Percentiles rank a stretch among this genome's conserved stretches.
These are phyloP conservation scores for Sedum album DNA, from an alignment of 164 flowering plant species.

Conservation along the genomic window DNA sequence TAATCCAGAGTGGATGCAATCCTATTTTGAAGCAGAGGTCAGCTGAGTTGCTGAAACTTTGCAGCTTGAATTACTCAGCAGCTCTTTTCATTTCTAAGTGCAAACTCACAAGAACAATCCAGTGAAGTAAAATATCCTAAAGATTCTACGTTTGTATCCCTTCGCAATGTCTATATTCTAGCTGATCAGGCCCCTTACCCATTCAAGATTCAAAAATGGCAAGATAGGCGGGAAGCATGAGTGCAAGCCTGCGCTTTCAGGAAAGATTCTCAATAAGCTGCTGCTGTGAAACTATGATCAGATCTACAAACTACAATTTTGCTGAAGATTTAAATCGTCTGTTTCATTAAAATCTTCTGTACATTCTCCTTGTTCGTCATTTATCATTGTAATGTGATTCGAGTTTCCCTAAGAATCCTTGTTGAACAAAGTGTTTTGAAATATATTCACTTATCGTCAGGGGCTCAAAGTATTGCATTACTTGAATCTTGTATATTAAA, in stretches of 20 bases:
- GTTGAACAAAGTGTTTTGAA: too few species aligned
- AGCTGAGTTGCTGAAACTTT: slow-evolving; percentile 74
- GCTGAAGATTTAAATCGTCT: background rate
- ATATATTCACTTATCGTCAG: too few species aligned
- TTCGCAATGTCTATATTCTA: background rate
- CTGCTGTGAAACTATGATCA: background rate
- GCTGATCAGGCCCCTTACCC: background rate
- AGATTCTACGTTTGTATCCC: too few species aligned
- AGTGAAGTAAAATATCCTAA: slow-evolving; percentile 21
- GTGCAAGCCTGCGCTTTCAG: background rate
- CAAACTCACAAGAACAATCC: slow-evolving; percentile 89
- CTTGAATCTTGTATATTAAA: too few species aligned
- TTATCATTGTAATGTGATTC: background rate
- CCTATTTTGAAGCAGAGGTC: slow-evolving; percentile 70
- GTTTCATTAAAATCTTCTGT: background rate
- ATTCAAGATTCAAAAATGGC: background rate
- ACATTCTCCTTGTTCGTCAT: too few species aligned
- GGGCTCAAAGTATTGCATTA: too few species aligned
- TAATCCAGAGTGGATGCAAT: slow-evolving; percentile 83
- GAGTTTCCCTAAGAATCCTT: background rate
- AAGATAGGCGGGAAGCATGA: background rate
- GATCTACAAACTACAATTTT: background rate
- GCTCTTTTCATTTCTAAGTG: slow-evolving; percentile 85
- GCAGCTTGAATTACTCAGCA: slow-evolving; percentile 70
- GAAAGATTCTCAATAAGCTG: background rate